Base-by-base conservation (phyloP, 306 rosid genomes). In the Leucaena leucocephala region DNA sequence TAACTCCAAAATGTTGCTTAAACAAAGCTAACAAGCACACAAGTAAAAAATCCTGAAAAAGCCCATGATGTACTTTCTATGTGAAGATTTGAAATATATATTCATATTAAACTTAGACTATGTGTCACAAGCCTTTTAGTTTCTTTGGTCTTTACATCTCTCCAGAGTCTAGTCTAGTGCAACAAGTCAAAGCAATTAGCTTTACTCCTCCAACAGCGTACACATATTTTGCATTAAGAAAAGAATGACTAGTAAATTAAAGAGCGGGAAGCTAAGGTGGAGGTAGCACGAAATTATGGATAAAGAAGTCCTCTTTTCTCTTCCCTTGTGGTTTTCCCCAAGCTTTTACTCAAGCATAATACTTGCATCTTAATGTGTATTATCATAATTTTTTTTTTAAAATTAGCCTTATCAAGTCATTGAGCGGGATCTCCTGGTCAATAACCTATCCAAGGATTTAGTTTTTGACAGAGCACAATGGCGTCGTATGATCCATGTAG, bases 21-120 rank as follows among this genome's bases (percentile, higher is more conserved):
- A 36, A 61, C 63, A 40, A 19, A 39, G 12, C 71, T 72, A 33
- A 50, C 19, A 50, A 71, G 34, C 55, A 76, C 63, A 54, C 68
- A 54, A 69, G 75, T 67, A 45, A 77, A 52, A 27, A 11, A 52
- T 55, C 27, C 61, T 38, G n/a, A 68, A 55, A 39, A 81, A 22
- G 15, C 70, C 22, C 71, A 76, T 48, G 39, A 61, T 75, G 77
- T 82, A 36, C 46, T 75, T 75, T 78, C 21, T 19, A 77, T 16
- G 77, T 40, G 40, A 68, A 83, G 71, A 67, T 58, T 11, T 10
- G 1, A 65, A 46, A 76, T 38, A 11, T n/a, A 58, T 10, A 42
- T 67, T 16, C 67, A 57, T 9, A 16, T 34, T 7, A 77, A 49
- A 66, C 36, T 64, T 71, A 19, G 17, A 71, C 22, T 6, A 58